A percentile compares a stretch with the other conserved stretches of the same genome.
Conservation (phyloP, 306 rosid species). For the Sophora flavescens region DNA sequence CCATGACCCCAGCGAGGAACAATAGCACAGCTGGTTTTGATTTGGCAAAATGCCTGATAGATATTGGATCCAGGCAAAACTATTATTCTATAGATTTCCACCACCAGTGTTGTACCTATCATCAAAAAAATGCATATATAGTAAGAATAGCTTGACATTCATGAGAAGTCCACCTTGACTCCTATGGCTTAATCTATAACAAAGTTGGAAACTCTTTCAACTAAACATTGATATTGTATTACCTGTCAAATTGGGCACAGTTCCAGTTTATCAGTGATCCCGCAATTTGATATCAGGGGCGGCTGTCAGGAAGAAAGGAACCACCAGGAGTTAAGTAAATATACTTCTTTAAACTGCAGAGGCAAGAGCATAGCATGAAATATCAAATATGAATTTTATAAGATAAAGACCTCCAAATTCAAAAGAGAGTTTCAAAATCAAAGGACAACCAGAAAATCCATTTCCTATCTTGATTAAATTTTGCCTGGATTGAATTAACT, state of each 20-base stretch:
- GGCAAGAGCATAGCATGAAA: slow-evolving; percentile 36
- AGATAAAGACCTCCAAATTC: slow-evolving; percentile 33
- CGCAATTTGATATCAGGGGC: slow-evolving; percentile 35
- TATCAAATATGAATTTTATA: slow-evolving; percentile 24
- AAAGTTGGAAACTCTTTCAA: slow-evolving; percentile 32
- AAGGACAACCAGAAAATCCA: slow-evolving; percentile 23
- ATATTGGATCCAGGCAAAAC: slow-evolving; percentile 64
- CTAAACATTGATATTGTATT: slow-evolving; percentile 13
- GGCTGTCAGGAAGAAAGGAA: slow-evolving; percentile 39
- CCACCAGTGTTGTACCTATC: slow-evolving; percentile 50
- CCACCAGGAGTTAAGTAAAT: neutral
- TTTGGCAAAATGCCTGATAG: slow-evolving; percentile 53
- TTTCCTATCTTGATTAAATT: neutral
- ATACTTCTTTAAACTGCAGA: neutral
- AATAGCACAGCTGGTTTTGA: slow-evolving; percentile 59
- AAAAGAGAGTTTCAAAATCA: slow-evolving; percentile 23
- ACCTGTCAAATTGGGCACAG: slow-evolving; percentile 50
- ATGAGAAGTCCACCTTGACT: slow-evolving; percentile 30
- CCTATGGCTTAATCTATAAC: slow-evolving; percentile 18
- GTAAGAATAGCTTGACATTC: slow-evolving; percentile 27
- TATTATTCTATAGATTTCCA: slow-evolving; percentile 42
- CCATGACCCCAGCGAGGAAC: slow-evolving; percentile 67
- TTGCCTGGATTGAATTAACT: neutral
- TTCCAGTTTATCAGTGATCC: slow-evolving; percentile 38
- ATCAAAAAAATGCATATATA: slow-evolving; percentile 24